These are phyloP conservation scores for Magnusiomyces paraingens DNA, from an alignment of 1,139 yeast species.

Conservation along the genomic window DNA sequence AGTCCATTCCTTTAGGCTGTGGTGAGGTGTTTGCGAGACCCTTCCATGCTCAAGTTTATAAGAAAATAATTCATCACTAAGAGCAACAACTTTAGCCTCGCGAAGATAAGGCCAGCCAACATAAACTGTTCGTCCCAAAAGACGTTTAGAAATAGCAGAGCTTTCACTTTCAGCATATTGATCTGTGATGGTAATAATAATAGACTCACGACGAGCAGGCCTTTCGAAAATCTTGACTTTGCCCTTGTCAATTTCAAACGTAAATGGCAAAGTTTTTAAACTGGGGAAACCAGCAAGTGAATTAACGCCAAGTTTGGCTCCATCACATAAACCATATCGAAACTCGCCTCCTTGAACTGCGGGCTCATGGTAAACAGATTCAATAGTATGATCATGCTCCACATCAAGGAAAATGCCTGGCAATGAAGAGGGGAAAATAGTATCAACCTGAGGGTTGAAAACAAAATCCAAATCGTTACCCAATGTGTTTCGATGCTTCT, in stretches of 20 bases:
- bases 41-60: slow-evolving; percentile 40
- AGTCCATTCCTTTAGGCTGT: slow-evolving; percentile 32
- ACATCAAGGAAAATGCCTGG: slow-evolving; percentile 74
- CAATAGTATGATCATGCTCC: slow-evolving; percentile 71
- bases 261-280: slow-evolving; percentile 60
- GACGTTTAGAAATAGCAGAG: slow-evolving; percentile 50
- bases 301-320: slow-evolving; percentile 63
- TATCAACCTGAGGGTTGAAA: slow-evolving; percentile 71
- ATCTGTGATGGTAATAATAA: slow-evolving; percentile 59
- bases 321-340: slow-evolving; percentile 55
- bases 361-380: slow-evolving; percentile 34
- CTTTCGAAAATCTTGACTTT: slow-evolving; percentile 77
- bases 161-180: slow-evolving; percentile 43
- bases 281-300: slow-evolving; percentile 90
- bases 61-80: slow-evolving; percentile 49
- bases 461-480: slow-evolving; percentile 64
- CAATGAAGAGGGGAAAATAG: slow-evolving; percentile 67
- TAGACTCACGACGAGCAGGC: slow-evolving; percentile 77
- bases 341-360: slow-evolving; percentile 28
- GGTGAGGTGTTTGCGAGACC: slow-evolving; percentile 23
- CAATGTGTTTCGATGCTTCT: slow-evolving; percentile 61
- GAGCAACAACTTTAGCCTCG: slow-evolving; percentile 66
- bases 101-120: slow-evolving; percentile 85
- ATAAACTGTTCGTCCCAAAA: slow-evolving; percentile 56
- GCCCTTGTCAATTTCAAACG: slow-evolving; percentile 46